Base-by-base conservation (phyloP, 129 eudicot species). In the Helichrysum umbraculigerum region DNA sequence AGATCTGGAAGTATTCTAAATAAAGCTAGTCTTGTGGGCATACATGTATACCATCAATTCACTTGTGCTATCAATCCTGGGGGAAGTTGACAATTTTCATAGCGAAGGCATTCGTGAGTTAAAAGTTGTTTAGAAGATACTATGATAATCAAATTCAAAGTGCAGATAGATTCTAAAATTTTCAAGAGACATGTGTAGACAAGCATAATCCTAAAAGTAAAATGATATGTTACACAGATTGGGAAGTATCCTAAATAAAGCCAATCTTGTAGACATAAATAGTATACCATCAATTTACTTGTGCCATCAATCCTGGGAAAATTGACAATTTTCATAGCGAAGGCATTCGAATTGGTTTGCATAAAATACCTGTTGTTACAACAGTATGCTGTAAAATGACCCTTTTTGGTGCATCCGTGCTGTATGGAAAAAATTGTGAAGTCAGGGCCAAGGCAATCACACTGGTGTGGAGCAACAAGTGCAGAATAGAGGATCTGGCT, bases 341-440 rank as follows among this genome's bases (percentile, higher is more conserved):
- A 54, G 10, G 54, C 25, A 65, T 68, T 61, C 12, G 7, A 5
- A 70, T 6, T n/a, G 39, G 64, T 30, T 57, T 63, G 62, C 34
- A 39, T 71, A 54, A 2, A 17, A 58, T 87, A 91, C 97, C 97
- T 91, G 77, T 51, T 65, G 88, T 85, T 39, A 82, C 65, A 64
- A 91, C 79, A 1, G 95, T 83, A 63, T 91, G 97, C 87, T 91
- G 97, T 71, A 91, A 70, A 30, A 88, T 74, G 61, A 91, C 87
- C 79, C 97, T 82, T 85, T 91, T 91, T 10, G 96, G 97, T 42
- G 97, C 96, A 71, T 91, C 92, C 4, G 61, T 72, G 70, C 87
- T 91, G 85, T 91, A 91, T 16, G 97, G 97, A 75, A 91, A 91
- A 87, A 91, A 87, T 69, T 82, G 90, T 42, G 96, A 88, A 67